These are phyloP conservation scores for Tricholoma furcatifolium DNA, from an alignment of 768 basidiomycete genomes.

Conservation along the genomic window DNA sequence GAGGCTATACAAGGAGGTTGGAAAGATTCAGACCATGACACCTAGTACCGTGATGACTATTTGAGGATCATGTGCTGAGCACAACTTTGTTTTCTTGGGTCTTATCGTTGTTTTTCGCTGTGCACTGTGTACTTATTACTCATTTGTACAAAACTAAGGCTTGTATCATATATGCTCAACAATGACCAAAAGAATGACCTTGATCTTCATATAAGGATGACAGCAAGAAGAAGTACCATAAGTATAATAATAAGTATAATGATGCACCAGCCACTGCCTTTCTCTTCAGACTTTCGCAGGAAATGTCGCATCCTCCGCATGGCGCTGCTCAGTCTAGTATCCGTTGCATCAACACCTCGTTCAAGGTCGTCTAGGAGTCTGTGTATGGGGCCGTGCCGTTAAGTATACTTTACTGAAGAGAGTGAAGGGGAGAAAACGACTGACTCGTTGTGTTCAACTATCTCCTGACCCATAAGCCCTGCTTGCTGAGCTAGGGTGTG, in stretches of 20 bases:
- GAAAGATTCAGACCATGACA: conserved; percentile 19
- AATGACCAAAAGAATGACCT: conserved; percentile 1
- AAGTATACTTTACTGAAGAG: neutral
- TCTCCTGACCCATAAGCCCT: conserved; percentile 91
- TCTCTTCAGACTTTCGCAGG: conserved; percentile 86
- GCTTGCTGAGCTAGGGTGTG: conserved; percentile 87
- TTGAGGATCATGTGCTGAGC: neutral
- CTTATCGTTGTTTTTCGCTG: neutral
- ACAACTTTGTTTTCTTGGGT: too few relatives aligned
- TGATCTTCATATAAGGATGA: conserved; percentile 57
- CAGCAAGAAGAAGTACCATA: conserved; percentile 70
- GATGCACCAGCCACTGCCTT: conserved; percentile 89
- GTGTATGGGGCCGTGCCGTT: neutral
- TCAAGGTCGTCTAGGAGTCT: conserved; percentile 85
- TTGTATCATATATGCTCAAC: conserved; percentile 1
- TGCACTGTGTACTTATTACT: neutral
- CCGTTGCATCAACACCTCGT: conserved; percentile 66
- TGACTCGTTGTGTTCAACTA: conserved; percentile 88
- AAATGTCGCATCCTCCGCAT: conserved; percentile 76
- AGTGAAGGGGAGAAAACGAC: conserved; percentile 8
- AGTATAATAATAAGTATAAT: conserved; percentile 81
- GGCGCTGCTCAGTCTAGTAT: conserved; percentile 61
- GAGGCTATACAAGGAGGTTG: conserved; percentile 33
- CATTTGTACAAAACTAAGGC: neutral
- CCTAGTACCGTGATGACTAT: neutral